These are phyloP conservation scores for Starmerella floris DNA, from an alignment of 805 yeast genomes.

Conservation along the genomic window DNA sequence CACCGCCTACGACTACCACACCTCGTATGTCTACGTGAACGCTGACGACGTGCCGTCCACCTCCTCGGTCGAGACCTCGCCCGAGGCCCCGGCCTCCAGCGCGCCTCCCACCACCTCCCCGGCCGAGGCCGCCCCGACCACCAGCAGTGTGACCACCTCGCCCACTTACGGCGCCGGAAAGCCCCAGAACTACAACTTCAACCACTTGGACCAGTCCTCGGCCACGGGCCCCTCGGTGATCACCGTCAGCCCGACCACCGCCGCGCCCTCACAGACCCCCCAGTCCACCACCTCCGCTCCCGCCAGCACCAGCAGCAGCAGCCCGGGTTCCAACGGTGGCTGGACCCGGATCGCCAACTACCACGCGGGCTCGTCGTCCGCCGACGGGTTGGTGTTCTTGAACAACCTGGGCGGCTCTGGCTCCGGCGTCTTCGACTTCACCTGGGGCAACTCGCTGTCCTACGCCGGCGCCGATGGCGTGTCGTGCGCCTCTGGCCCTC, in stretches of 20 bases:
- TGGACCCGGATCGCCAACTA: constrained; percentile 73
- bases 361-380: constrained; percentile 47
- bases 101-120: constrained; percentile 10
- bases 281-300: constrained; percentile 17
- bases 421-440: constrained; percentile 75
- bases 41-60: constrained; percentile 12
- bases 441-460: constrained; percentile 87
- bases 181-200: constrained; percentile 18
- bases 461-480: constrained; percentile 68
- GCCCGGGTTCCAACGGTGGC: constrained; percentile 32
- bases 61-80: constrained; percentile 17
- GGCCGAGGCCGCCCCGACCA: constrained; percentile 9
- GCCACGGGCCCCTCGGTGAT: constrained; percentile 22
- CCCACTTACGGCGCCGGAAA: constrained; percentile 4
- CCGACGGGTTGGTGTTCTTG: constrained; percentile 64
- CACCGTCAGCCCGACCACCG: constrained; percentile 24
- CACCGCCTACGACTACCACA: constrained; percentile 58
- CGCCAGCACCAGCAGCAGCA: constrained; percentile 24
- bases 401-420: constrained; percentile 72
- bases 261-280: constrained; percentile 19
- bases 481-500: constrained; percentile 55
- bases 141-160: constrained; percentile 14
- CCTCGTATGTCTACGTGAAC: constrained; percentile 28
- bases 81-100: constrained; percentile 26
- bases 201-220: constrained; percentile 19